Evolutionary conservation across 805 yeast genomes (phyloP).

Genomic region (Yarrowia deformans): DNA sequence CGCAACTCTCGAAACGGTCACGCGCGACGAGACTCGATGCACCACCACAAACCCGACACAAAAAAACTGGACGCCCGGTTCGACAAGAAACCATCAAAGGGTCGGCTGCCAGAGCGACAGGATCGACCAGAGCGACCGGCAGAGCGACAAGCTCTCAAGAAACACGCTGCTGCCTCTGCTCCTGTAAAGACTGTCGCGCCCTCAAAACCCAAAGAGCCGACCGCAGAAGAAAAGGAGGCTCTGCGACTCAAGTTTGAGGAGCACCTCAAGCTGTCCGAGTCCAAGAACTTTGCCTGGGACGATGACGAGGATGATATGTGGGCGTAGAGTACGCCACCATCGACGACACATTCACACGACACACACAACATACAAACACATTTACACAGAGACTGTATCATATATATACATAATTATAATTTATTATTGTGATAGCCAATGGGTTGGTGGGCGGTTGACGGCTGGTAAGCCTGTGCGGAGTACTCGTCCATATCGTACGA

Average conservation of each 20-base stretch:
- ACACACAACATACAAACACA: not conserved
- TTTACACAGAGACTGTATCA: slow-evolving; percentile 25
- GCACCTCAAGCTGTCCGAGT: slow-evolving; percentile 13
- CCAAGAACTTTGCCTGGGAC: slow-evolving; percentile 33
- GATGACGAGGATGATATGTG: slow-evolving; percentile 30
- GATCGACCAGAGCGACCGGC: not conserved
- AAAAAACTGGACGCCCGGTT: slow-evolving; percentile 5
- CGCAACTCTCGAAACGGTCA: slow-evolving; percentile 29
- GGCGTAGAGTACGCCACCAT: not conserved
- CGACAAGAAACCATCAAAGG: slow-evolving; percentile 9
- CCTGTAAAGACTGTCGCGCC: not conserved
- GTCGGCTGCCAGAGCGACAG: slow-evolving; percentile 11
- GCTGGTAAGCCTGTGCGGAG: too few relatives aligned
- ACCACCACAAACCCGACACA: not conserved
- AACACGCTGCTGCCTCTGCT: not conserved
- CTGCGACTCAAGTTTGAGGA: slow-evolving; percentile 18
- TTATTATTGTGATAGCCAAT: slow-evolving; percentile 18
- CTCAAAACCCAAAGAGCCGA: slow-evolving; percentile 13
- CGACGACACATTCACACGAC: not conserved
- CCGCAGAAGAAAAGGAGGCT: slow-evolving; percentile 27
- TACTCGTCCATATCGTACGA: too few relatives aligned
- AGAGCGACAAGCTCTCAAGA: slow-evolving; percentile 1
- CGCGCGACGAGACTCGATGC: slow-evolving; percentile 15
- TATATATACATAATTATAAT: slow-evolving; percentile 23
- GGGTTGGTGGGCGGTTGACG: too few relatives aligned